Conservation (phyloP, 2,329 filamentous ascomycete species). For the Fusarium foetens region DNA sequence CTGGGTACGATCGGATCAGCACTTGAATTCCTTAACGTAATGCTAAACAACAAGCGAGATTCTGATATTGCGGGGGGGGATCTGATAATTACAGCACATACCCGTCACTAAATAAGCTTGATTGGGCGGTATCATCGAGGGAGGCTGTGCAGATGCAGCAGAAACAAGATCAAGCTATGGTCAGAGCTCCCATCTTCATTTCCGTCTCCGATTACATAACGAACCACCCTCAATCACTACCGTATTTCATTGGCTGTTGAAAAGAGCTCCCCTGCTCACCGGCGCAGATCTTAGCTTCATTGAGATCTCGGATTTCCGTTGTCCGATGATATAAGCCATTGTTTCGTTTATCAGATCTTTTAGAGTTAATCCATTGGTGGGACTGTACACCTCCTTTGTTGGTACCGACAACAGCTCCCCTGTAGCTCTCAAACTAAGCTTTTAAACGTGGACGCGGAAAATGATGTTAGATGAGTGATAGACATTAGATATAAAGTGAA, state of each 20-base stretch:
- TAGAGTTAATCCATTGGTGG: neutral
- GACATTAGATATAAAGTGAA: constrained; percentile 11
- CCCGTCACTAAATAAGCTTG: neutral
- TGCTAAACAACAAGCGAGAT: neutral
- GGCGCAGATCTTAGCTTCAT: neutral
- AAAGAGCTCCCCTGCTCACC: neutral
- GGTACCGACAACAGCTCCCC: neutral
- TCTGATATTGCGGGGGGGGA: neutral
- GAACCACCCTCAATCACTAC: rapidly evolving
- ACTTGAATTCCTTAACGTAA: neutral
- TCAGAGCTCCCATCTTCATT: neutral
- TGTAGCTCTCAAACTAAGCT: neutral
- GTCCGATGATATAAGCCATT: neutral
- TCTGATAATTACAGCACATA: neutral
- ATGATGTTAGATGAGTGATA: neutral
- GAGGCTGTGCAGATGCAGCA: neutral
- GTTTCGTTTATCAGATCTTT: constrained; percentile 2
- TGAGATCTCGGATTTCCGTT: neutral
- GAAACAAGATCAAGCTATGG: constrained; percentile 1
- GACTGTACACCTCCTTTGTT: neutral
- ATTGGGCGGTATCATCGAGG: neutral
- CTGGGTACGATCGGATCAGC: neutral
- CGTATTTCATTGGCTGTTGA: rapidly evolving
- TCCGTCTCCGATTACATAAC: constrained; percentile 4
- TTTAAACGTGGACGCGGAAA: neutral